Evolutionary conservation across 805 yeast species (phyloP).

Genomic region (Jamesozyma jinghongensis): DNA sequence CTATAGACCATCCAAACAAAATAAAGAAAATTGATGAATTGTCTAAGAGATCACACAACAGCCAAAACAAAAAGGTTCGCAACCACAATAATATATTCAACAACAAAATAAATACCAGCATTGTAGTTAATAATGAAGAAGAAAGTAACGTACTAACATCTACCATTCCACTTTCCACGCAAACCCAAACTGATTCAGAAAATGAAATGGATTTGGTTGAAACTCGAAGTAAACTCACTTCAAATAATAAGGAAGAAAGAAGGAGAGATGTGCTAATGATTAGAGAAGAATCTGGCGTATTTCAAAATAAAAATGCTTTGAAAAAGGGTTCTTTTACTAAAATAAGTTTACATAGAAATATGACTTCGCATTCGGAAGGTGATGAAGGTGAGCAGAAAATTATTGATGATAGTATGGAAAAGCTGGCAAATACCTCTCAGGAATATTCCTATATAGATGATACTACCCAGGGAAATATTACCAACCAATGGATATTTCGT

Average conservation of each 20-base stretch:
- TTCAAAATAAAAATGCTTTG: not conserved
- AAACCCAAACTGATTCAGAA: too few species aligned
- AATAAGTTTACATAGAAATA: not conserved
- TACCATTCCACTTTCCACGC: too few species aligned
- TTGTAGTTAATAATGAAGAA: not conserved
- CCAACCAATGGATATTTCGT: constrained; percentile 13
- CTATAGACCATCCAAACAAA: not conserved
- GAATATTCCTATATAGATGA: constrained; percentile 12
- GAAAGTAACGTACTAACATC: not conserved
- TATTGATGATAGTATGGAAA: not conserved
- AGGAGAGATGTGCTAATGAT: too few species aligned
- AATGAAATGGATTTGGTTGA: not conserved
- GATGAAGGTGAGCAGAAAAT: not conserved
- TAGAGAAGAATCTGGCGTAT: too few species aligned
- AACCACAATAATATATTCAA: not conserved
- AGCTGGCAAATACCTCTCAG: not conserved
- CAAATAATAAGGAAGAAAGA: too few species aligned
- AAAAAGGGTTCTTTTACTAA: not conserved
- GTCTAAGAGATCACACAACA: not conserved
- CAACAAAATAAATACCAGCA: not conserved
- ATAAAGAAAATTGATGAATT: too few species aligned
- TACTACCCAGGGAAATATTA: constrained; percentile 13
- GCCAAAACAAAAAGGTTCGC: not conserved
- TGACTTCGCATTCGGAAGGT: constrained; percentile 1
- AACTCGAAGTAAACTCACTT: not conserved